Evolutionary conservation across 108 stramenopile genomes (phyloP), one percentile per base, ranked within the genome.

Genomic region (Poteriospumella lacustris): DNA sequence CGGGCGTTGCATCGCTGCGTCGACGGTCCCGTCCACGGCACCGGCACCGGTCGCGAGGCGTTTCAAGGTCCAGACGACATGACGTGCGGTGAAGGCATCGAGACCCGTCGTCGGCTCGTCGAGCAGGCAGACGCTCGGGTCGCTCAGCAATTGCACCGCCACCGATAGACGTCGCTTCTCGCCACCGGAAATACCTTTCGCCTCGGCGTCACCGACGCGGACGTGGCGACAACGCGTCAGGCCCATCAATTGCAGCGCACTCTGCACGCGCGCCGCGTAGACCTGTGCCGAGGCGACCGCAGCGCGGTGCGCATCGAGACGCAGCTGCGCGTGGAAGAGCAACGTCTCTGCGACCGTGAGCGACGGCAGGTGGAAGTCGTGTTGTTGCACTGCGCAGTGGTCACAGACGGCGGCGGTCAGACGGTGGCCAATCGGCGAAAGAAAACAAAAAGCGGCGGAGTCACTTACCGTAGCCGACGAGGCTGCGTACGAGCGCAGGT

Each of bases 81-180:
- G 60, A 9, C 60, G 60, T 34, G 93, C 91, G 0, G 92, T 85
- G 19, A 92, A 85, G 0, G 89, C 78, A 79, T 96, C 95, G 59
- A 96, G 76, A 0, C 92, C 92, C 24, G 81, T 70, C 0, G 88
- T 90, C 42, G 83, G 83, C 78, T 84, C 83, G 78, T 84, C 83
- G 9, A 80, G 59, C 43, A 78, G 43, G 68, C 80, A 68, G 31
- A 81, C 42, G 15, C 59, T 34, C 19, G 44, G 39, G 2, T 58
- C 43, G 5, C 44, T 31, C 15, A 84, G n/a, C 42, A 84, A 9
- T 38, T 84, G 80, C 26, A 76, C 28, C 31, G 83, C 87, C 1
- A 86, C 58, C 31, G 83, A 86, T 1, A 86, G 82, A 36, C 87
- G 78, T 60, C 83, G 76, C 41, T 83, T 67, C 75, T 88, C 85